phyloP scores from a whole-genome alignment of 2,329 filamentous ascomycete genomes.

The Alternaria panax region DNA sequence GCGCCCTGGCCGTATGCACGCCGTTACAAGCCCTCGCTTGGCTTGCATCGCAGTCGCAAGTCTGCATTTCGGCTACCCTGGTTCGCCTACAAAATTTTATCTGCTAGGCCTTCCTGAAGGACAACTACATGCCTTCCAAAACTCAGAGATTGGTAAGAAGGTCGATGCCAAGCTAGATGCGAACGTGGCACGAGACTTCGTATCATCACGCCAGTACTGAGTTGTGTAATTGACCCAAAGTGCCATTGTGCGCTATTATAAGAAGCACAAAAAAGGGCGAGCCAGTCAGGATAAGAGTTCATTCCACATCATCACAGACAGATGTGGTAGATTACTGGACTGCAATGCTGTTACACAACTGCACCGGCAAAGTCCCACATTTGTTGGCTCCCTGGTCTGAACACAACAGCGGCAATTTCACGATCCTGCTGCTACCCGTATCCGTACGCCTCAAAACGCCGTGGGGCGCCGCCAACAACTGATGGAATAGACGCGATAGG shows the following conservation, averaged over 20 bases:
- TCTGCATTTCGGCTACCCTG: slow-evolving; percentile 2
- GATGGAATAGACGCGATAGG: slow-evolving; percentile 16
- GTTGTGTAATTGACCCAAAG: slow-evolving; percentile 5
- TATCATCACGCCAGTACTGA: not conserved
- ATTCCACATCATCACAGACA: slow-evolving; percentile 5
- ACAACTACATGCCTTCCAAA: not conserved
- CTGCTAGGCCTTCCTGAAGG: not conserved
- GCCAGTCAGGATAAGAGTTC: slow-evolving; percentile 1
- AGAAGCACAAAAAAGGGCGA: not conserved
- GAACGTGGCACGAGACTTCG: slow-evolving; percentile 5
- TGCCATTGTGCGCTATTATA: slow-evolving; percentile 7
- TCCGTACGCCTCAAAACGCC: slow-evolving; percentile 3
- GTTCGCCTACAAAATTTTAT: not conserved
- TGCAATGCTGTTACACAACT: slow-evolving; percentile 17
- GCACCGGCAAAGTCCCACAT: slow-evolving; percentile 16
- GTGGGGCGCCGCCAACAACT: not conserved
- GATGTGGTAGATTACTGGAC: not conserved
- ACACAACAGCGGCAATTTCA: slow-evolving; percentile 10
- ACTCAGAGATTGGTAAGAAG: not conserved
- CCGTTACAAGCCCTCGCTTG: slow-evolving; percentile 2
- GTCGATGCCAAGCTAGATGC: not conserved
- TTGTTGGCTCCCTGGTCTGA: slow-evolving; percentile 16
- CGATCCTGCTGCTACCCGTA: slow-evolving; percentile 19
- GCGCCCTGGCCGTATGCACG: slow-evolving; percentile 4
- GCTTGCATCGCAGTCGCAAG: not conserved